These are phyloP conservation scores for Apiotrichum domesticum DNA, from an alignment of 1,284 basidiomycete species.

Conservation along the genomic window DNA sequence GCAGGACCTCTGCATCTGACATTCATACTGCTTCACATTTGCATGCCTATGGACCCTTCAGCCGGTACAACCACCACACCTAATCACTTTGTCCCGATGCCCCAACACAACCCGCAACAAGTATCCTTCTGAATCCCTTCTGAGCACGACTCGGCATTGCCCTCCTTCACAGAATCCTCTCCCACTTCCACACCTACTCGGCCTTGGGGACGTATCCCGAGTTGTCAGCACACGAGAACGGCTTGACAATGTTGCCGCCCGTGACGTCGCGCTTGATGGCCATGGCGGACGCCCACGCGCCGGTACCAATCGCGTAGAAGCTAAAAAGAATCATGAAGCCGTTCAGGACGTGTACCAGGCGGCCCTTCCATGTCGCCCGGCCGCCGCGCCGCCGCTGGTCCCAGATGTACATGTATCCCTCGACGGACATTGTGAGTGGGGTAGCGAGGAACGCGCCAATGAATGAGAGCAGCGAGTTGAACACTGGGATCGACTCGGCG, in stretches of 20 bases:
- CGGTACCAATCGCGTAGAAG: slow-evolving; percentile 28
- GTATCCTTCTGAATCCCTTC: no score
- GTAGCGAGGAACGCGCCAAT: slow-evolving; percentile 23
- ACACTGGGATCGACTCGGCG: slow-evolving; percentile 21
- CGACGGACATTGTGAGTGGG: slow-evolving; percentile 10
- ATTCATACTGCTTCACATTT: no score
- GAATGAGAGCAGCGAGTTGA: slow-evolving; percentile 24
- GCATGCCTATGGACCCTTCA: no score
- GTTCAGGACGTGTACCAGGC: slow-evolving; percentile 21
- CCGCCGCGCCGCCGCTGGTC: slow-evolving; percentile 16
- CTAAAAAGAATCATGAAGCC: slow-evolving; percentile 24
- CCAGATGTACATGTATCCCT: slow-evolving; percentile 30
- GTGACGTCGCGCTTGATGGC: slow-evolving; percentile 17
- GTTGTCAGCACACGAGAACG: slow-evolving; percentile 28
- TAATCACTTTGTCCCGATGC: no score
- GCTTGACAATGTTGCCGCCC: slow-evolving; percentile 9
- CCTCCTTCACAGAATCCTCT: no score
- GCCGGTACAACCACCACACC: no score
- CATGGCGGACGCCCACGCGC: slow-evolving; percentile 26
- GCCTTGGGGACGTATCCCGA: slow-evolving; percentile 1
- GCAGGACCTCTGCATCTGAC: no score
- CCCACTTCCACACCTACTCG: no score
- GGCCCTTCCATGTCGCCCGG: slow-evolving; percentile 9
- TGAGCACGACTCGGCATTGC: neutral
- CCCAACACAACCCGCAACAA: no score